A percentile compares a stretch with the other conserved stretches of the same genome.
phyloP scores from a whole-genome alignment of 129 eudicot species.

The Helianthus annuus region HanXRQr2.0-SUNRISE NC_035442.2:161929233-161929732 shows the following conservation, averaged over 20 bases:
- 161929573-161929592: constrained; percentile 95
- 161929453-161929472: not conserved
- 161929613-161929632: constrained; percentile 84
- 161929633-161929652: constrained; percentile 86
- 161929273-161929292: no score
- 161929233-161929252: no score
- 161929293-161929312: no score
- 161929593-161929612: constrained; percentile 91
- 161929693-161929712: not conserved
- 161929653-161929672: not conserved
- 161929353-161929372: no score
- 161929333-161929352: no score
- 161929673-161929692: not conserved
- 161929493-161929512: constrained; percentile 62
- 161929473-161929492: constrained; percentile 80
- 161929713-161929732: not conserved
- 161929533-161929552: constrained; percentile 73
- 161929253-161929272: no score
- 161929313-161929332: no score
- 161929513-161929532: constrained; percentile 88
- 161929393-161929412: no score
- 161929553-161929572: constrained; percentile 73
- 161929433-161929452: not conserved
- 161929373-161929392: no score
- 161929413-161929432: not conserved